Evolutionary conservation across 2,329 filamentous ascomycete species (phyloP).

Genomic region (Drechslerella coelobrocha): DNA sequence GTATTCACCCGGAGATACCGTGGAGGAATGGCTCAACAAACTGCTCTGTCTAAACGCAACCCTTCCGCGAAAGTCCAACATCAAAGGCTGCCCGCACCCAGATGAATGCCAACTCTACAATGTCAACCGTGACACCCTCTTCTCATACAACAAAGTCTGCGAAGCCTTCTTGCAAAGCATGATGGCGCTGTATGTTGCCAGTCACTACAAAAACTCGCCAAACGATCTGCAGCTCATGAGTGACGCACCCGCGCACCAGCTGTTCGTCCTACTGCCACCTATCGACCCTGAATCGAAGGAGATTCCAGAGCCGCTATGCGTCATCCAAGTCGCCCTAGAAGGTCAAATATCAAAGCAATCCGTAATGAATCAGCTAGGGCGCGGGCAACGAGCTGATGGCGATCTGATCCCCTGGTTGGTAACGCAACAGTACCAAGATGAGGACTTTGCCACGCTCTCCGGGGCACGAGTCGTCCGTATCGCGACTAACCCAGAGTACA

Average conservation of each 20-base stretch:
- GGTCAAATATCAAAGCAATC: slow-evolving; percentile 93
- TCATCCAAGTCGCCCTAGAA: slow-evolving; percentile 92
- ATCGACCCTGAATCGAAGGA: slow-evolving; percentile 77
- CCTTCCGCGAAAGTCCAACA: slow-evolving; percentile 75
- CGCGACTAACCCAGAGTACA: slow-evolving; percentile 83
- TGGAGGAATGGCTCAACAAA: slow-evolving; percentile 96
- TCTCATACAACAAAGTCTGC: slow-evolving; percentile 96
- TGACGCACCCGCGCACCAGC: slow-evolving; percentile 92
- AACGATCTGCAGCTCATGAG: slow-evolving; percentile 99
- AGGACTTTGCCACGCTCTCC: slow-evolving; percentile 91
- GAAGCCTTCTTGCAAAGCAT: slow-evolving; percentile 98
- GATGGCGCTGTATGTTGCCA: slow-evolving; percentile 96
- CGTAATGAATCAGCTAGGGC: slow-evolving; percentile 84
- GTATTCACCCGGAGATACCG: slow-evolving; percentile 86
- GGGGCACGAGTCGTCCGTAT: slow-evolving; percentile 92
- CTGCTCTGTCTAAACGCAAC: slow-evolving; percentile 93
- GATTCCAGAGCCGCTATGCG: slow-evolving; percentile 90
- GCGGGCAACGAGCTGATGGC: slow-evolving; percentile 86
- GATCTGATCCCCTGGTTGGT: slow-evolving; percentile 98
- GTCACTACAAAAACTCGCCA: slow-evolving; percentile 97
- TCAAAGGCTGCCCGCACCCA: slow-evolving; percentile 85
- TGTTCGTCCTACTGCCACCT: slow-evolving; percentile 91
- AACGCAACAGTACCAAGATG: slow-evolving; percentile 93
- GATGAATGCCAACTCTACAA: slow-evolving; percentile 88
- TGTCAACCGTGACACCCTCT: slow-evolving; percentile 95